Base-by-base conservation (phyloP, 2,329 filamentous ascomycete species). In the Pseudogymnoascus sp. region DNA sequence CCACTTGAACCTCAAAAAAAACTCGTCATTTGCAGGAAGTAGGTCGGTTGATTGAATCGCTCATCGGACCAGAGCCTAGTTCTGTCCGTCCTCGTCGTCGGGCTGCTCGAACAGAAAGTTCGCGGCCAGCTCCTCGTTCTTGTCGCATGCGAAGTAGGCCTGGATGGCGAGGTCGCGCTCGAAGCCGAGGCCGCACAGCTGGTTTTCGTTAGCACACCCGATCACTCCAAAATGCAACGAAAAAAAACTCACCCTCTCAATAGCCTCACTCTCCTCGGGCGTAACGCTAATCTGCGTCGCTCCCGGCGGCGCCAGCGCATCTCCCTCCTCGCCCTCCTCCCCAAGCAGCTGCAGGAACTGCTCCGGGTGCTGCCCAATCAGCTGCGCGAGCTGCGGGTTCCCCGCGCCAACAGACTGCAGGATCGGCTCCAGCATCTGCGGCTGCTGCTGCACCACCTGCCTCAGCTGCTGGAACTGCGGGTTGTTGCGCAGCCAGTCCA, bases 71-170 rank as follows among this genome's bases (percentile, higher is more conserved):
- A 36, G 16, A 39, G 16, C 30, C 74, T 76, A 80, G 70, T 79
- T 78, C 64, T 76, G 72, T 33, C 80, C 77, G 63, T 89, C 86
- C 36, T 90, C 88, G 58, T 97, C 92, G 65, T 96, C 92, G 8
- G 92, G 92, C 78, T 97, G 92, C 71, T 99, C 94, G 73, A 99
- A 99, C 64, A 99, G 82, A 77, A 97, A 97, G 78, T 99, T 99
- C 67, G 94, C 94, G 0, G 94, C 94, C 60, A 99, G 82, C 77
- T 99, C 94, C 78, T 99, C 94, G 75, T 99, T 97, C 84, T 97
- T 99, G 77, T 99, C 94, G 76, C 94, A 99, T 35, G 94, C 94
- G 74, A 99, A 99, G 79, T 97, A 99, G 25, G 94, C 94, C 78
- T 99, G 93, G 68, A 97, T 96, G 60, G 94, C 94, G 69, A 92